Conservation (phyloP, 345 rosid genomes). For the Gossypium australe region DNA sequence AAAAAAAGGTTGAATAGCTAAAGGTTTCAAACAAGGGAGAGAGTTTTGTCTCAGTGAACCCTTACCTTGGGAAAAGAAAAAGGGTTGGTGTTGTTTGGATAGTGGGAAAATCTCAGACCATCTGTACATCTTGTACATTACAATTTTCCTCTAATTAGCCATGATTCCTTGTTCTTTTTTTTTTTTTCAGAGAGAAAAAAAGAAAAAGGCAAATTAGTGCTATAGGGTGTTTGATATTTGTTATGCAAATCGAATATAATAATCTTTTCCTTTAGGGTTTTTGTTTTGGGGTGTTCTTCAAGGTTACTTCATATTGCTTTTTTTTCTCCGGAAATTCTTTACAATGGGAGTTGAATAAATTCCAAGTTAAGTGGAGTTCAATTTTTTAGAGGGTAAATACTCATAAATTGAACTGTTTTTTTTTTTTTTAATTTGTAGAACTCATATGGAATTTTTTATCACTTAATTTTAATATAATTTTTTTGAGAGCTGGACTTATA, state of each 20-base stretch:
- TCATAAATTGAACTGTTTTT: too few species aligned
- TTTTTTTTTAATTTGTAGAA: too few species aligned
- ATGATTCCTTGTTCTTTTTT: constrained; percentile 16
- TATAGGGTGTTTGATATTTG: constrained; percentile 12
- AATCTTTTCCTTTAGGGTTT: neutral
- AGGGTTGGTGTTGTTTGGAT: constrained; percentile 1
- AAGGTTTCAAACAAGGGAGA: neutral
- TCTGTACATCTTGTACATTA: constrained; percentile 43
- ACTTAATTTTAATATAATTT: too few species aligned
- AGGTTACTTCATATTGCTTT: too few species aligned
- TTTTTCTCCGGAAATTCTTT: too few species aligned
- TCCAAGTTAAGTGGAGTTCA: too few species aligned
- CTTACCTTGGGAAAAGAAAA: neutral
- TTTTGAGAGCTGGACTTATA: too few species aligned
- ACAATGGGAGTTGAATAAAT: too few species aligned
- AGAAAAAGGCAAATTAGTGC: neutral
- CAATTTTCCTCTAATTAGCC: constrained; percentile 43
- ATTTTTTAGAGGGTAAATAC: too few species aligned
- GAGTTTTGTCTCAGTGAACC: neutral
- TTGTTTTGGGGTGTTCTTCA: neutral
- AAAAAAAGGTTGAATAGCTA: neutral
- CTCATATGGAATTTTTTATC: too few species aligned
- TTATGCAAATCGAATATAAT: constrained; percentile 6
- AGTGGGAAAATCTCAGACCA: constrained; percentile 24
- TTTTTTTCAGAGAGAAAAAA: constrained; percentile 3